Evolutionary conservation across 2,329 filamentous ascomycete genomes (phyloP).

Genomic region (Fusarium virguliforme): DNA sequence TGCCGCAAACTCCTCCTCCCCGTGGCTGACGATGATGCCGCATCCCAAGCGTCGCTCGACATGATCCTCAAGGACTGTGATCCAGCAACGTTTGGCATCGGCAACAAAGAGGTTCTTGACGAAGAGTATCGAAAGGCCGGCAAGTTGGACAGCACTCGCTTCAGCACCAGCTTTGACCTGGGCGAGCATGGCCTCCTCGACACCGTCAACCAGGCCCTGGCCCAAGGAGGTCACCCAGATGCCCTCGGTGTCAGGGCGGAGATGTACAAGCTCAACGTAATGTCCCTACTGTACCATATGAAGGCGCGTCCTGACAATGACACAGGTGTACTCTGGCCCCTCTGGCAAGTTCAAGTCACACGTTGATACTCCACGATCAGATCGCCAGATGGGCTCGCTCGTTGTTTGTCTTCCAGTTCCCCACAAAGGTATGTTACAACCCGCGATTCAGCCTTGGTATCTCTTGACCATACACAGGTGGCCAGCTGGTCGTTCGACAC

Average conservation of each 20-base stretch:
- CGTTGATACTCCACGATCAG: constrained; percentile 5
- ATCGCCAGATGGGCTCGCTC: constrained; percentile 4
- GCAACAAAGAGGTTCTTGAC: not conserved
- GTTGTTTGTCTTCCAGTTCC: constrained; percentile 4
- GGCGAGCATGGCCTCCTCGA: not conserved
- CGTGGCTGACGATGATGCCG: not conserved
- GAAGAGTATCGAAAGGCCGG: constrained; percentile 7
- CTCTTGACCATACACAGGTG: not conserved
- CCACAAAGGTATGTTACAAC: not conserved
- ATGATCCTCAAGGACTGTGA: not conserved
- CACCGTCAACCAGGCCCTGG: not conserved
- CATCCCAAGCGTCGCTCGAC: not conserved
- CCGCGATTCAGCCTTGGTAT: accelerated
- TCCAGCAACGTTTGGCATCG: constrained; percentile 7
- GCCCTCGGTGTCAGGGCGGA: constrained; percentile 42
- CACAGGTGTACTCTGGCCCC: not conserved
- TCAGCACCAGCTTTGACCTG: constrained; percentile 1
- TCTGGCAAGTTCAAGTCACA: constrained; percentile 8
- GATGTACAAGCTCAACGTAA: constrained; percentile 5
- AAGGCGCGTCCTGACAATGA: not conserved
- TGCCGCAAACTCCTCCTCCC: not conserved
- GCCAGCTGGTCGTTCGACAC: not conserved
- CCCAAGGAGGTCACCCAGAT: constrained; percentile 35
- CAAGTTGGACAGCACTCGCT: not conserved
- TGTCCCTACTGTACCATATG: not conserved